Evolutionary conservation across 805 yeast genomes (phyloP).

Genomic region (Nakazawaea wyomingensis): DNA sequence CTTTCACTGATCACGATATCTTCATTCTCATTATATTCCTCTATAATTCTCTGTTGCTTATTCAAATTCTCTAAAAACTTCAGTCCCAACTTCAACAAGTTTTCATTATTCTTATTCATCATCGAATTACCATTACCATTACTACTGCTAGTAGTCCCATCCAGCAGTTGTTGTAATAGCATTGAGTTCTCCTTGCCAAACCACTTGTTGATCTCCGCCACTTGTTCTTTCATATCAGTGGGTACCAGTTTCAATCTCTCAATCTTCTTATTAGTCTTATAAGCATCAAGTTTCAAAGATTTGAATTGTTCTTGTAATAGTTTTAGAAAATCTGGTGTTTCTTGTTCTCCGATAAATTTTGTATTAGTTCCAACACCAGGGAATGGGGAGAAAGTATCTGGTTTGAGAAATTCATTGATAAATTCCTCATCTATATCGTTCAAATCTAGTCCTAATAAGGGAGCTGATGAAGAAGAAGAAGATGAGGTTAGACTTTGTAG

Average conservation of each 20-base stretch:
- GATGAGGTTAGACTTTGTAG: not conserved
- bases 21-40: slow-evolving; percentile 2
- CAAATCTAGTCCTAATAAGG: not conserved
- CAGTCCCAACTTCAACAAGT: not conserved
- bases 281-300: not conserved
- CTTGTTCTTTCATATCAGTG: not conserved
- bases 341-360: not conserved
- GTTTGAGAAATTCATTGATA: slow-evolving; percentile 1
- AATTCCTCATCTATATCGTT: slow-evolving; percentile 1
- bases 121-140: not conserved
- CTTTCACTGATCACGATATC: slow-evolving; percentile 20
- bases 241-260: not conserved
- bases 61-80: slow-evolving; percentile 4
- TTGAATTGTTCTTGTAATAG: slow-evolving; percentile 1
- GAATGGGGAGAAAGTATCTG: slow-evolving; percentile 1
- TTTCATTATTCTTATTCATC: not conserved
- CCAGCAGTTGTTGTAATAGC: not conserved
- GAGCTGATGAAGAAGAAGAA: not conserved
- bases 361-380: not conserved
- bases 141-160: too few relatives aligned
- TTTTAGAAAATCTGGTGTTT: not conserved
- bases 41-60: slow-evolving; percentile 2
- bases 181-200: not conserved
- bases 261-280: not conserved
- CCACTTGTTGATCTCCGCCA: not conserved